These are phyloP conservation scores for Phylloporus sp. DNA, from an alignment of 768 basidiomycete genomes.

Conservation along the genomic window DNA sequence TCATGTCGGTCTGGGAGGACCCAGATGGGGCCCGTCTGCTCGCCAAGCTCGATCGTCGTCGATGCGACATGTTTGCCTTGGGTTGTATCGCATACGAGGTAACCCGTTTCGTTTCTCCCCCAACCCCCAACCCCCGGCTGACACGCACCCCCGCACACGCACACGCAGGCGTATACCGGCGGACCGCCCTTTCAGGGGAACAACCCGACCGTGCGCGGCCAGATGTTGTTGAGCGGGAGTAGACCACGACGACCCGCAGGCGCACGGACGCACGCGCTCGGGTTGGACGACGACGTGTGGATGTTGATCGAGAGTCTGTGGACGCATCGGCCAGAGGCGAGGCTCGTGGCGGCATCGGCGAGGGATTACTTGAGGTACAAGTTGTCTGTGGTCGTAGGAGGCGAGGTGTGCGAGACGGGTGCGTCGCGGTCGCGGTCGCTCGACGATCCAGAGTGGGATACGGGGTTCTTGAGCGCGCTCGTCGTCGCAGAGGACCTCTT, in stretches of 20 bases:
- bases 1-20: constrained; percentile 11
- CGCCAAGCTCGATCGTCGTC: constrained; percentile 21
- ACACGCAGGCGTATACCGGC: constrained; percentile 27
- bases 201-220: constrained; percentile 15
- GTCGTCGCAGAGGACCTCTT: constrained; percentile 11
- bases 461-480: constrained; percentile 17
- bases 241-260: constrained; percentile 19
- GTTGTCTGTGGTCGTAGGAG: no score
- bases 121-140: no score
- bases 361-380: constrained; percentile 20
- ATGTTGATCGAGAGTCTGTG: constrained; percentile 26
- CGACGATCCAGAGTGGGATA: constrained; percentile 25
- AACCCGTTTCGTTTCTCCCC: no score
- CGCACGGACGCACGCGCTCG: constrained; percentile 7
- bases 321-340: constrained; percentile 22
- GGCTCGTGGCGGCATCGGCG: constrained; percentile 24
- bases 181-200: constrained; percentile 23
- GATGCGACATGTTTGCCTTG: constrained; percentile 34
- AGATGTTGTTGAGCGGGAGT: constrained; percentile 10
- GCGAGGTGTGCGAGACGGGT: no score
- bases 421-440: not conserved
- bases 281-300: constrained; percentile 32
- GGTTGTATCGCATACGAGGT: constrained; percentile 35
- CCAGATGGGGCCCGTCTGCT: constrained; percentile 9
- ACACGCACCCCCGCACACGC: no score